These are phyloP conservation scores for Apostasia ramifera DNA, from an alignment of 106 monocot genomes.

Conservation along the genomic window DNA sequence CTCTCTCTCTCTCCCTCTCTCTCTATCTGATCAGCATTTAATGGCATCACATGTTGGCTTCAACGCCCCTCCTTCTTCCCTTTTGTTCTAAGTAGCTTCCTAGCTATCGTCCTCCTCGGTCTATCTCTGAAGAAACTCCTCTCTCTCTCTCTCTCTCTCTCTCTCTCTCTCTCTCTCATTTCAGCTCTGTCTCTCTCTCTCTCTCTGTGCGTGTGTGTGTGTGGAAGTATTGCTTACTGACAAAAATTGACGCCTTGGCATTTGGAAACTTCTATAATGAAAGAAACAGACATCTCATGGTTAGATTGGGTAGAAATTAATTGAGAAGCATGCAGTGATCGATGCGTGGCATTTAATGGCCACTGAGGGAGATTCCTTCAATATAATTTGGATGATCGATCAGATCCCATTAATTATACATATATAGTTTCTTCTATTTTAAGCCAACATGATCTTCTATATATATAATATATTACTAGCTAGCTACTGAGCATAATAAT, in stretches of 20 bases:
- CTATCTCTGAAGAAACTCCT: background rate
- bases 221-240: too few relatives aligned
- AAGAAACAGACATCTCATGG: slow-evolving; percentile 3
- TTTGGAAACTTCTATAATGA: background rate
- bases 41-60: slow-evolving; percentile 3
- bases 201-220: background rate
- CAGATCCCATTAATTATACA: too few relatives aligned
- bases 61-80: background rate
- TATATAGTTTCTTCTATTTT: too few relatives aligned
- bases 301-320: background rate
- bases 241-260: too few relatives aligned
- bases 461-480: too few relatives aligned
- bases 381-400: too few relatives aligned
- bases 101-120: too few relatives aligned
- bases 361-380: too few relatives aligned
- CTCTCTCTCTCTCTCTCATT: background rate
- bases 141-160: background rate
- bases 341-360: background rate
- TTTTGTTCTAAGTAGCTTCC: too few relatives aligned
- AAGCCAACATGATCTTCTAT: too few relatives aligned
- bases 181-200: background rate
- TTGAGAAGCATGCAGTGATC: background rate
- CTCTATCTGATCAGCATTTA: background rate
- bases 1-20: too few relatives aligned
- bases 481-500: too few relatives aligned